These are phyloP conservation scores for Ceratocystis cubensis DNA, from an alignment of 2,329 filamentous ascomycete genomes.

Conservation along the genomic window DNA sequence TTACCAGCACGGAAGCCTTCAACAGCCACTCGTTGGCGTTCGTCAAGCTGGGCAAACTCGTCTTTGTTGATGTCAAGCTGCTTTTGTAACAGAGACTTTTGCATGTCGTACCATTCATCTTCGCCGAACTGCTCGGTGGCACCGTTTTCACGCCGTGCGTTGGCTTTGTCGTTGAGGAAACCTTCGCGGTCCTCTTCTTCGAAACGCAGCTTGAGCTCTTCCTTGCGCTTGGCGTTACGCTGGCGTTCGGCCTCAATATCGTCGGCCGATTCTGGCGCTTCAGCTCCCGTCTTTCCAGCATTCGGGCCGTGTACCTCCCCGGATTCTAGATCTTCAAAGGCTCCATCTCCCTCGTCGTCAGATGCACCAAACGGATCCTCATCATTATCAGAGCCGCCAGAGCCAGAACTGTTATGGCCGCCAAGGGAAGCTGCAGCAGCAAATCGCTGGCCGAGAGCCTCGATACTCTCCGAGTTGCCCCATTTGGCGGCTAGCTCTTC, in stretches of 20 bases:
- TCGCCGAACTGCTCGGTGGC: conserved; percentile 76
- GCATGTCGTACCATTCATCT: conserved; percentile 96
- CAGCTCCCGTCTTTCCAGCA: conserved; percentile 27
- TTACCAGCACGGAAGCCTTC: conserved; percentile 87
- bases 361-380: conserved; percentile 41
- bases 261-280: conserved; percentile 31
- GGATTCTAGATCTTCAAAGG: conserved; percentile 75
- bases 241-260: conserved; percentile 77
- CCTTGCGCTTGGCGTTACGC: conserved; percentile 80
- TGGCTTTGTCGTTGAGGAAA: conserved; percentile 78
- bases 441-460: conserved; percentile 62
- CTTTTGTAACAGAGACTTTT: conserved; percentile 90
- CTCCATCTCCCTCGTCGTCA: conserved; percentile 62
- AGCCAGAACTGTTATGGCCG: conserved; percentile 25
- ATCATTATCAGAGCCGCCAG: conserved; percentile 37
- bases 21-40: conserved; percentile 66
- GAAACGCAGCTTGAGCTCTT: conserved; percentile 86
- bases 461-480: conserved; percentile 66
- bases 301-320: conserved; percentile 45
- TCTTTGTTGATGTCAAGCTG: conserved; percentile 93
- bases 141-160: conserved; percentile 56
- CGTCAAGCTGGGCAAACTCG: conserved; percentile 80
- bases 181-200: conserved; percentile 98
- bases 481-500: conserved; percentile 72
- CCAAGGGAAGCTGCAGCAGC: conserved; percentile 46